Evolutionary conservation across 768 basidiomycete genomes (phyloP).

Genomic region (Chalciporus pseudorubinellus): DNA sequence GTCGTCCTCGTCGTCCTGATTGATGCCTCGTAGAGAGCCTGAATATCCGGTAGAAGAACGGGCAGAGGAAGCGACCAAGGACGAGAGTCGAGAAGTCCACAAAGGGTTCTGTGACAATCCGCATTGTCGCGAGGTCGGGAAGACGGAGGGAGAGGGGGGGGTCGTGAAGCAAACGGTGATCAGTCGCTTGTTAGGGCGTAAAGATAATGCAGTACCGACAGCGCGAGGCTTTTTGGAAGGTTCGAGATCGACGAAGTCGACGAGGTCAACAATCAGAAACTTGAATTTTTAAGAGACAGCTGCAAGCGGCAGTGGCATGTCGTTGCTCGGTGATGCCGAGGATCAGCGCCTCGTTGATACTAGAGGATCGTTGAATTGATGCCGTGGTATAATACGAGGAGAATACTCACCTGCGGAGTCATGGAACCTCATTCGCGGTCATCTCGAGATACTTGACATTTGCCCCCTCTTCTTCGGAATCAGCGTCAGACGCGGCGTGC

Average conservation of each 20-base stretch:
- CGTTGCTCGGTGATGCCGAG: conserved; percentile 76
- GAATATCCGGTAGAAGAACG: too few species aligned
- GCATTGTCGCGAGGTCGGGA: conserved; percentile 20
- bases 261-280: conserved; percentile 44
- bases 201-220: conserved; percentile 37
- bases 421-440: conserved; percentile 73
- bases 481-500: conserved; percentile 72
- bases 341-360: conserved; percentile 88
- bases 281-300: conserved; percentile 45
- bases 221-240: conserved; percentile 25
- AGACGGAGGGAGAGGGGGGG: conserved; percentile 1
- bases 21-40: conserved; percentile 46
- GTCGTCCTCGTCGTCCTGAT: conserved; percentile 71
- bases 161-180: conserved; percentile 43
- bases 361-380: conserved; percentile 20
- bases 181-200: conserved; percentile 41
- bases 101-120: too few species aligned
- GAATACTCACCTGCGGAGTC: conserved; percentile 57
- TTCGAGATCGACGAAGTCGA: conserved; percentile 9
- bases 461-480: conserved; percentile 63
- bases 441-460: conserved; percentile 79
- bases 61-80: too few species aligned
- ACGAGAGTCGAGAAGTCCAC: too few species aligned
- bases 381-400: background rate
- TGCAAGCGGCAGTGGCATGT: conserved; percentile 55